A percentile compares a stretch with the other conserved stretches of the same genome.
These are phyloP conservation scores for Jatropha curcas DNA, from an alignment of 345 rosid species.

Conservation along the genomic window DNA sequence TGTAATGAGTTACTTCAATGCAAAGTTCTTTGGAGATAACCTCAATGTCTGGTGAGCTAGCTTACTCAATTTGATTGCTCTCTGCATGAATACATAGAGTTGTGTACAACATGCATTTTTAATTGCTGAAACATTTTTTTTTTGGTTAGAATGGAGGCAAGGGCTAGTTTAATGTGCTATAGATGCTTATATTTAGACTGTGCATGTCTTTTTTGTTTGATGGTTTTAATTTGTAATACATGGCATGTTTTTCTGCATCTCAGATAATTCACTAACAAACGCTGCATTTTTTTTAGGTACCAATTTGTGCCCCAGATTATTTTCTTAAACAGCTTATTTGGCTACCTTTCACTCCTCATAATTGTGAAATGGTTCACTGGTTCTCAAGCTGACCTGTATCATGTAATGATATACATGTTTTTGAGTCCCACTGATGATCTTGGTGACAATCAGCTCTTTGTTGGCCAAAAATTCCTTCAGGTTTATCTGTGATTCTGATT, in stretches of 20 bases:
- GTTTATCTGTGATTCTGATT: slow-evolving; percentile 9
- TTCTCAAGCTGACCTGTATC: slow-evolving; percentile 91
- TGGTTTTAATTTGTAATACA: neutral
- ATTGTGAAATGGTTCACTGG: slow-evolving; percentile 92
- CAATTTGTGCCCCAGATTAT: slow-evolving; percentile 94
- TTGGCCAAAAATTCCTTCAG: slow-evolving; percentile 48
- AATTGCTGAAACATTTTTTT: neutral
- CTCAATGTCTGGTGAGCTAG: slow-evolving; percentile 65
- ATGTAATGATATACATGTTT: slow-evolving; percentile 95
- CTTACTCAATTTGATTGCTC: neutral
- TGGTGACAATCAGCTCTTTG: slow-evolving; percentile 86
- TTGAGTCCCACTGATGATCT: slow-evolving; percentile 88
- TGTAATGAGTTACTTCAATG: slow-evolving; percentile 84
- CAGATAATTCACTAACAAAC: neutral
- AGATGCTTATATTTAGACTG: neutral
- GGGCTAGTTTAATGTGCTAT: neutral
- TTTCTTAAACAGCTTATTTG: slow-evolving; percentile 89
- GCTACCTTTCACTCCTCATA: slow-evolving; percentile 83
- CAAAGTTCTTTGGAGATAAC: slow-evolving; percentile 59
- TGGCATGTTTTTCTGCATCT: slow-evolving; percentile 8
- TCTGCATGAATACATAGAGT: neutral
- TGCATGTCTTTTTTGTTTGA: neutral
- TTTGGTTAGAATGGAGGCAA: neutral
- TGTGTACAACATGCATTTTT: neutral
- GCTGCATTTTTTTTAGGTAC: slow-evolving; percentile 57